Evolutionary conservation across 2,329 filamentous ascomycete species (phyloP).

Genomic region (Cercospora brassicicola): DNA sequence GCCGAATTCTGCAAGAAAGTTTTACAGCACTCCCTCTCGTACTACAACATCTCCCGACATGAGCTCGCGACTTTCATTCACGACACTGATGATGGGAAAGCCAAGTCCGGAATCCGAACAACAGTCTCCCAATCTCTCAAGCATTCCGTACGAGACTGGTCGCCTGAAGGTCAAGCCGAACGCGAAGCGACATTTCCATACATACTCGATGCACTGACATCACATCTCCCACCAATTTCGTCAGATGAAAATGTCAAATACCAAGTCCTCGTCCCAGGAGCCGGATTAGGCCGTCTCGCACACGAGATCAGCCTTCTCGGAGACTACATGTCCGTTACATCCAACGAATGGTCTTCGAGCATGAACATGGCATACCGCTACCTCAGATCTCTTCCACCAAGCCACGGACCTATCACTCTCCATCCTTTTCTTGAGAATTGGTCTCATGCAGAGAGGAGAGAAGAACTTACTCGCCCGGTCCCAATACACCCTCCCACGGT

Average conservation of each 20-base stretch:
- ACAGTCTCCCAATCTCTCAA: constrained; percentile 70
- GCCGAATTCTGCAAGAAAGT: constrained; percentile 75
- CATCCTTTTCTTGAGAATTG: constrained; percentile 70
- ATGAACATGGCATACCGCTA: constrained; percentile 77
- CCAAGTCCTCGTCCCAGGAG: constrained; percentile 77
- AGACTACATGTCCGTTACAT: constrained; percentile 68
- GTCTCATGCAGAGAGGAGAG: constrained; percentile 68
- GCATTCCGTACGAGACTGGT: constrained; percentile 94
- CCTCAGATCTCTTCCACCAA: constrained; percentile 64
- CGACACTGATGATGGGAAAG: constrained; percentile 48
- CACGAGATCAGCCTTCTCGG: constrained; percentile 70
- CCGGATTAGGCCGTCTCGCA: constrained; percentile 79
- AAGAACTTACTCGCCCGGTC: constrained; percentile 31
- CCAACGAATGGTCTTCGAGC: constrained; percentile 90
- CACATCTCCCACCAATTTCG: constrained; percentile 19
- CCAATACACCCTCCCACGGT: constrained; percentile 7
- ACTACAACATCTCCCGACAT: constrained; percentile 21
- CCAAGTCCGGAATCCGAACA: constrained; percentile 49
- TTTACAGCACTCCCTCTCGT: constrained; percentile 55
- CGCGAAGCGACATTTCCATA: constrained; percentile 69
- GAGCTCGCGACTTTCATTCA: constrained; percentile 23
- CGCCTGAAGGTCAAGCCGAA: constrained; percentile 69
- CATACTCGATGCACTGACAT: constrained; percentile 53
- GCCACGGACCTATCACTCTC: constrained; percentile 63
- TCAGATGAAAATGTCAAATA: constrained; percentile 10